These are phyloP conservation scores for Hydnomerulius pinastri DNA, from an alignment of 768 basidiomycete genomes.

Conservation along the genomic window DNA sequence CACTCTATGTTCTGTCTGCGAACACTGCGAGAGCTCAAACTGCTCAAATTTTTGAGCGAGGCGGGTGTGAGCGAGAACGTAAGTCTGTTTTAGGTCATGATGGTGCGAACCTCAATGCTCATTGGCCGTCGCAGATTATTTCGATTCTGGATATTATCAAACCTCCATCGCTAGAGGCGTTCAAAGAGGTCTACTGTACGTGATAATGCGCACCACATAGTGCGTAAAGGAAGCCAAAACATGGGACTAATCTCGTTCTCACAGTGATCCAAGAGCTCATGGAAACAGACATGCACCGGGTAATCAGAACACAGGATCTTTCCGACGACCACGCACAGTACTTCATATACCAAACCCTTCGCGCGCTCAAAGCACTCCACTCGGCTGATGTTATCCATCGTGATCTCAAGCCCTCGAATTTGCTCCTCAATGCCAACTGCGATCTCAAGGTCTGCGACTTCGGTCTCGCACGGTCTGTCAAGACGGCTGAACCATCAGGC, in stretches of 20 bases:
- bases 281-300: slow-evolving; percentile 97
- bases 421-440: slow-evolving; percentile 96
- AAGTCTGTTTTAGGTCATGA: slow-evolving; percentile 12
- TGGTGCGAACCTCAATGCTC: background rate
- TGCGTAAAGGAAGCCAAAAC: background rate
- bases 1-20: slow-evolving; percentile 93
- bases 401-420: slow-evolving; percentile 95
- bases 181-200: slow-evolving; percentile 83
- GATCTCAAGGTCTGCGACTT: slow-evolving; percentile 97
- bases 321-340: slow-evolving; percentile 96
- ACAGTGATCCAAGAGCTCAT: slow-evolving; percentile 89
- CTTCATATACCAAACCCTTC: slow-evolving; percentile 91
- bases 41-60: slow-evolving; percentile 83
- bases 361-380: slow-evolving; percentile 94
- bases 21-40: slow-evolving; percentile 85
- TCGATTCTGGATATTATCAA: slow-evolving; percentile 89
- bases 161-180: slow-evolving; percentile 74
- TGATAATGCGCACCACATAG: slow-evolving; percentile 14
- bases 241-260: slow-evolving; percentile 15
- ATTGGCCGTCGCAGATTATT: slow-evolving; percentile 60
- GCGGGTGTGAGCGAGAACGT: slow-evolving; percentile 90
- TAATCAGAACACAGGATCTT: slow-evolving; percentile 92
- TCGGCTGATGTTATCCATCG: slow-evolving; percentile 96
- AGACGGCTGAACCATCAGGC: slow-evolving; percentile 81
- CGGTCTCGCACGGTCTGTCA: slow-evolving; percentile 88